Conservation (phyloP, 139 green algal genomes). For the Nannochloris sp. region DNA sequence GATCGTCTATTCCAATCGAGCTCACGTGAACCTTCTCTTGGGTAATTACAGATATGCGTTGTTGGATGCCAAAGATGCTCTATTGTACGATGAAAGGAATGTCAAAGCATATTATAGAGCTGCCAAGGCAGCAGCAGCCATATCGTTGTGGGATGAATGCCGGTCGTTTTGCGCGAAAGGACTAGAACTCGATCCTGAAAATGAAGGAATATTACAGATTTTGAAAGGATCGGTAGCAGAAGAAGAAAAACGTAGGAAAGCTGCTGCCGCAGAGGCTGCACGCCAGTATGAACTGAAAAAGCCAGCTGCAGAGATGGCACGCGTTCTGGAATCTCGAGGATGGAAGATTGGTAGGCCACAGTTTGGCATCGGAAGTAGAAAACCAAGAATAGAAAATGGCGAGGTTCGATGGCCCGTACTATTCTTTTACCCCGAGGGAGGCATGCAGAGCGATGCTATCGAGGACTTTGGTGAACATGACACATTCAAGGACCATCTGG, state of each 20-base stretch:
- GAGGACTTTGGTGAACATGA: conserved; percentile 71
- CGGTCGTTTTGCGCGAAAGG: conserved; percentile 41
- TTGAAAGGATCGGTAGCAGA: conserved; percentile 12
- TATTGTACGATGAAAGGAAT: conserved; percentile 36
- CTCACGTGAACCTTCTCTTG: conserved; percentile 69
- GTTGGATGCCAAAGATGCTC: conserved; percentile 41
- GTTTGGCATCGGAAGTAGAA: conserved; percentile 31
- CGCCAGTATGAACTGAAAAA: conserved; percentile 11
- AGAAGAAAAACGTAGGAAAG: conserved; percentile 5
- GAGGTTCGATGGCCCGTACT: conserved; percentile 78
- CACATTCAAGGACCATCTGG: conserved; percentile 51
- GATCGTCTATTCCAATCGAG: conserved; percentile 59
- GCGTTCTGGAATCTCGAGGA: conserved; percentile 21
- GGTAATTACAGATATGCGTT: conserved; percentile 67
- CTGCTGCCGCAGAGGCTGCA: conserved; percentile 9
- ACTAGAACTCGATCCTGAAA: conserved; percentile 42
- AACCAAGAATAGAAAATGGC: conserved; percentile 37
- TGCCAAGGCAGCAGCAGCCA: conserved; percentile 53
- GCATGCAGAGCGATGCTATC: conserved; percentile 68
- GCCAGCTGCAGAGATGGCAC: conserved; percentile 34
- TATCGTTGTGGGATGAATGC: conserved; percentile 45
- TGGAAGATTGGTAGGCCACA: conserved; percentile 43
- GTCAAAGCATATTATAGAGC: conserved; percentile 67
- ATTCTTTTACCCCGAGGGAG: conserved; percentile 78
- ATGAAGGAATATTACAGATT: conserved; percentile 44